A percentile compares a stretch with the other conserved stretches of the same genome.
These are phyloP conservation scores for Alternaria sp. DNA, from an alignment of 2,329 filamentous ascomycete species.

Conservation along the genomic window DNA sequence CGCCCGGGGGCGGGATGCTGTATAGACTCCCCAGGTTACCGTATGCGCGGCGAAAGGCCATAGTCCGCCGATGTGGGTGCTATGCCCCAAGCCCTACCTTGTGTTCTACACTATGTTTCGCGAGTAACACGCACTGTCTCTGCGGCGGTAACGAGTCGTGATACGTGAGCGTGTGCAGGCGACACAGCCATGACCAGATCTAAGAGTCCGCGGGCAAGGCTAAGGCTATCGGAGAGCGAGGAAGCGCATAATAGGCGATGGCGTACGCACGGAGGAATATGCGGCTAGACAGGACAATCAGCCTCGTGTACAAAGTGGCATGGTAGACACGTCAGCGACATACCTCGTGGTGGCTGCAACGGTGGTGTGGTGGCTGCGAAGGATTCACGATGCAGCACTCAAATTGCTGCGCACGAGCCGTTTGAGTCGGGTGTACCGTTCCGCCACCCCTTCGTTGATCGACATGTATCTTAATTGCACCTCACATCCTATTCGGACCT, in stretches of 20 bases:
- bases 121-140: background rate
- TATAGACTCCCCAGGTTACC: conserved; percentile 18
- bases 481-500: conserved; percentile 16
- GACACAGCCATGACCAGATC: conserved; percentile 3
- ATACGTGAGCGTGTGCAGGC: conserved; percentile 1
- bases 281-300: conserved; percentile 2
- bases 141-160: background rate
- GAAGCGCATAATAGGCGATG: conserved; percentile 9
- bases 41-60: conserved; percentile 8
- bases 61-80: background rate
- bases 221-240: conserved; percentile 9
- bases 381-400: conserved; percentile 27
- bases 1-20: conserved; percentile 6
- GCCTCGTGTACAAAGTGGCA: background rate
- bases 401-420: conserved; percentile 22
- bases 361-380: conserved; percentile 27
- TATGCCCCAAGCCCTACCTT: background rate
- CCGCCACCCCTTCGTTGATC: conserved; percentile 21
- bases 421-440: conserved; percentile 10
- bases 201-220: conserved; percentile 1
- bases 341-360: conserved; percentile 12
- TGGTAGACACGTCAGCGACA: conserved; percentile 1
- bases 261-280: background rate
- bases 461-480: conserved; percentile 28
- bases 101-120: background rate